A percentile compares a stretch with the other conserved stretches of the same genome.
Evolutionary conservation across 1,139 yeast species (phyloP).

Genomic region (Blastobotrys apis): DNA sequence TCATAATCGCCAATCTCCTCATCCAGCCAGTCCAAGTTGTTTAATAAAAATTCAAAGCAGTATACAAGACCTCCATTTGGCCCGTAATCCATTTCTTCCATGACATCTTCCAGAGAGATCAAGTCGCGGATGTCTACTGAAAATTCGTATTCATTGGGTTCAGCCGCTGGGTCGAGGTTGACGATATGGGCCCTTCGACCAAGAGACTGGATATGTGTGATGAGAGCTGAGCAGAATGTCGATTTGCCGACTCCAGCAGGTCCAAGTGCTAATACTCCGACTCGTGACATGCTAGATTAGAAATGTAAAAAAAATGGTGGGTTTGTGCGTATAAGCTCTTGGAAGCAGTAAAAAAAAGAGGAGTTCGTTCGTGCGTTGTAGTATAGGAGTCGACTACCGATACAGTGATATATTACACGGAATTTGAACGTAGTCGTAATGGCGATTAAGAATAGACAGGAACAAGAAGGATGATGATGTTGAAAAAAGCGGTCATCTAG

Average conservation of each 20-base stretch:
- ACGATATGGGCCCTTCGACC: conserved; percentile 95
- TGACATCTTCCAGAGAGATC: conserved; percentile 89
- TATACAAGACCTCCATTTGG: conserved; percentile 94
- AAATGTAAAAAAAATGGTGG: no score
- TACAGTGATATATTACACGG: no score
- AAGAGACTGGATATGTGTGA: conserved; percentile 80
- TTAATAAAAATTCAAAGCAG: conserved; percentile 81
- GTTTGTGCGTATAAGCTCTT: no score
- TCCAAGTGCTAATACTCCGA: conserved; percentile 91
- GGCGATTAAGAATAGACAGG: no score
- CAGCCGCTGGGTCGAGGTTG: conserved; percentile 97
- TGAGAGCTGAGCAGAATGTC: conserved; percentile 84
- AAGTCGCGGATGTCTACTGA: conserved; percentile 89
- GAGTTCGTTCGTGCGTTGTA: no score
- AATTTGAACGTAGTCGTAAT: no score
- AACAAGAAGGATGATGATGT: no score
- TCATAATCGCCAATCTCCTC: conserved; percentile 91
- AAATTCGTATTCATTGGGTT: conserved; percentile 84
- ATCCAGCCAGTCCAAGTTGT: conserved; percentile 93
- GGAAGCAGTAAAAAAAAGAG: no score
- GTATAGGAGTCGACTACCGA: no score
- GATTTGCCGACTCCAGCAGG: conserved; percentile 96
- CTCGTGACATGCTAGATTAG: conserved; percentile 98
- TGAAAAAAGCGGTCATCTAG: no score
- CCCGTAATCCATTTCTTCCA: conserved; percentile 91